These are phyloP conservation scores for Oryza glaberrima DNA, from an alignment of 176 grass and related monocot genomes.

Conservation along the genomic window DNA sequence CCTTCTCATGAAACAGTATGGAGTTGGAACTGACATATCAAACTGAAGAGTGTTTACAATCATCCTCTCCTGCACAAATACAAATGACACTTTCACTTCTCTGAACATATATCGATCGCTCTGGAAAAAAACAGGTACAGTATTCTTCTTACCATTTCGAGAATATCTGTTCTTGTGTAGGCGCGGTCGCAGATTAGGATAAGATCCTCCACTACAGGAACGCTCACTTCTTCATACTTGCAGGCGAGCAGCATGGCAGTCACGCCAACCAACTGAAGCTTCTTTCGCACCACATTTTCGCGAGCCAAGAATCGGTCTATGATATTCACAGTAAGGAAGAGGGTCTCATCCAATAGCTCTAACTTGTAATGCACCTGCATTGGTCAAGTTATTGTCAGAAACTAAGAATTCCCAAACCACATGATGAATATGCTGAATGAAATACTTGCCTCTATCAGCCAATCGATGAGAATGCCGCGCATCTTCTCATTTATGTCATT, in stretches of 20 bases:
- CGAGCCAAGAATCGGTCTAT: conserved; percentile 75
- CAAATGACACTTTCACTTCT: conserved; percentile 32
- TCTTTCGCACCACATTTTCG: conserved; percentile 69
- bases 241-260: conserved; percentile 91
- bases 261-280: conserved; percentile 90
- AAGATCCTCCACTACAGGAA: conserved; percentile 76
- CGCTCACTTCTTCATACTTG: conserved; percentile 88
- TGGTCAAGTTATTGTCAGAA: neutral
- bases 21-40: conserved; percentile 85
- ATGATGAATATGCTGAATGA: neutral
- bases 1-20: conserved; percentile 86
- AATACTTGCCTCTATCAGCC: conserved; percentile 78
- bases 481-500: conserved; percentile 91
- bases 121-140: neutral
- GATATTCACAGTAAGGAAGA: conserved; percentile 85
- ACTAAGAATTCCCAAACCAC: neutral
- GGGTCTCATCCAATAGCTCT: conserved; percentile 75
- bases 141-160: conserved; percentile 69
- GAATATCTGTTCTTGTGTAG: conserved; percentile 75
- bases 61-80: conserved; percentile 67
- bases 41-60: conserved; percentile 77
- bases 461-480: conserved; percentile 89
- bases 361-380: conserved; percentile 90
- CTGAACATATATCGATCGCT: neutral
- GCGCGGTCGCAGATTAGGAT: conserved; percentile 80